Evolutionary conservation across 371 early-diverging fungal species (phyloP).

Genomic region (Circinella umbellata): DNA sequence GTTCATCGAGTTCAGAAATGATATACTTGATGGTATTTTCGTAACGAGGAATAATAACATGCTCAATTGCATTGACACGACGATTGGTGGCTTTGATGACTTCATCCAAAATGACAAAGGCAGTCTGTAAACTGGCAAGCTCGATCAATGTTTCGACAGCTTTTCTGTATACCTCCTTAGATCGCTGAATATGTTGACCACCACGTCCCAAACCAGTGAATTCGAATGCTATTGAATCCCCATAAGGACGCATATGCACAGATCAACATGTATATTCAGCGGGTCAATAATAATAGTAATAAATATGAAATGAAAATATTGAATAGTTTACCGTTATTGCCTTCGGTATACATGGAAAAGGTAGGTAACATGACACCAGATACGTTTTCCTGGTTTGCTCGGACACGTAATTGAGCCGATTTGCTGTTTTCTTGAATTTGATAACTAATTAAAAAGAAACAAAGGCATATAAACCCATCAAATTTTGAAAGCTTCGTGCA

Average conservation of each 20-base stretch:
- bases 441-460: conserved; percentile 61
- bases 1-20: conserved; percentile 98
- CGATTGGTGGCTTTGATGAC: conserved; percentile 99
- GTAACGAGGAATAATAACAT: conserved; percentile 97
- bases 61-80: conserved; percentile 99
- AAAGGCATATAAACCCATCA: not conserved
- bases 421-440: conserved; percentile 95
- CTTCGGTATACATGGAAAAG: conserved; percentile 88
- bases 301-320: not conserved
- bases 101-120: conserved; percentile 96
- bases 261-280: no score
- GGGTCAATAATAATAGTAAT: no score
- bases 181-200: conserved; percentile 95
- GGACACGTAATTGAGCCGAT: conserved; percentile 88
- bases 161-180: conserved; percentile 93
- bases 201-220: conserved; percentile 97
- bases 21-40: conserved; percentile 99
- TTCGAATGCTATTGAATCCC: conserved; percentile 75
- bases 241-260: no score
- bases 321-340: conserved; percentile 72
- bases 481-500: no score
- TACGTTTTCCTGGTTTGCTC: conserved; percentile 95
- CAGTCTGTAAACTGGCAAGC: conserved; percentile 90
- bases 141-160: conserved; percentile 96
- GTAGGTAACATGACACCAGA: conserved; percentile 96